Conservation (phyloP, 441 rosid species). For the Syzygium malaccense region DNA sequence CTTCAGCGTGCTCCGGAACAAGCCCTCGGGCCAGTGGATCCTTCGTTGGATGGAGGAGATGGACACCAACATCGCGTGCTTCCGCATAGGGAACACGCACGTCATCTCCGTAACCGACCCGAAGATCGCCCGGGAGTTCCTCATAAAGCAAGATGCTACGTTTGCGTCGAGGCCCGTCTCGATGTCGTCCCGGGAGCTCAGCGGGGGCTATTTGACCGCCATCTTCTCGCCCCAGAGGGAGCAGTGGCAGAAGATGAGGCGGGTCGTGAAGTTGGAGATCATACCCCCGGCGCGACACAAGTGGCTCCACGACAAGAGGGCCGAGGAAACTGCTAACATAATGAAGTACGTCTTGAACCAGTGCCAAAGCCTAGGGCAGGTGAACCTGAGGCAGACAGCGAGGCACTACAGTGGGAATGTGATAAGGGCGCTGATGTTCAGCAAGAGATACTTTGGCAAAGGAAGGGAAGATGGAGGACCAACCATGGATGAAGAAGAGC, state of each 20-base stretch:
- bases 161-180: neutral
- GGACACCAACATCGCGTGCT: neutral
- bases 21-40: neutral
- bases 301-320: fast-evolving
- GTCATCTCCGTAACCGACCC: neutral
- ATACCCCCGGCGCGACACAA: neutral
- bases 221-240: neutral
- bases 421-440: neutral
- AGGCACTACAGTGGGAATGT: neutral
- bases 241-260: neutral
- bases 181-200: fast-evolving
- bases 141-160: neutral
- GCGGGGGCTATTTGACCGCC: fast-evolving
- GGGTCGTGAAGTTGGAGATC: fast-evolving
- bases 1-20: neutral
- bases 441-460: neutral
- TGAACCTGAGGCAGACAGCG: neutral
- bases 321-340: neutral
- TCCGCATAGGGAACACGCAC: neutral
- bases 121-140: neutral
- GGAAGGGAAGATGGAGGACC: neutral
- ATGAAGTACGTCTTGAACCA: neutral
- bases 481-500: neutral
- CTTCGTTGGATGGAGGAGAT: neutral
- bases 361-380: neutral